phyloP scores from a whole-genome alignment of 192 early-diverging fungal species.

The Coemansia sp. region DNA sequence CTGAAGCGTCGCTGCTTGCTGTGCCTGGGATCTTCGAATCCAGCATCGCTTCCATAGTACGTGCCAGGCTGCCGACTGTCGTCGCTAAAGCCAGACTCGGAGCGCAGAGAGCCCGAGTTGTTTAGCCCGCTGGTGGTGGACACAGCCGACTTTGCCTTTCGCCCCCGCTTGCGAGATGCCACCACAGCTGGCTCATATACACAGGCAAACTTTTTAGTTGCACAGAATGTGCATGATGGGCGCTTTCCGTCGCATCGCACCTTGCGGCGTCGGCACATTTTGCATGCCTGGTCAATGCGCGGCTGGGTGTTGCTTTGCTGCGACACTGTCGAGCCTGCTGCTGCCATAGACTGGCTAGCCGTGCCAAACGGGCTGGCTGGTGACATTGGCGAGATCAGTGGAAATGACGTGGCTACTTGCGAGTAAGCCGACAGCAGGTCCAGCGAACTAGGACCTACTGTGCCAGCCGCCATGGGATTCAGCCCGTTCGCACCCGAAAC shows the following conservation, averaged over 20 bases:
- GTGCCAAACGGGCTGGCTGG: slow-evolving; percentile 8
- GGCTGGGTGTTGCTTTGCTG: slow-evolving; percentile 10
- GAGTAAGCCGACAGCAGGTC: slow-evolving; percentile 1
- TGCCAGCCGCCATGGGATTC: slow-evolving; percentile 23
- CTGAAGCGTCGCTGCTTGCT: slow-evolving; percentile 22
- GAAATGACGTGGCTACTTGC: slow-evolving; percentile 4
- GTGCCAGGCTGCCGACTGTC: slow-evolving; percentile 7
- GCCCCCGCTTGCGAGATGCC: slow-evolving; percentile 36
- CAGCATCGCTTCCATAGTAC: background rate
- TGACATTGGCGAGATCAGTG: slow-evolving; percentile 19
- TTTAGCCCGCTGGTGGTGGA: background rate
- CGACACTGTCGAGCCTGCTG: background rate
- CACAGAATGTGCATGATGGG: slow-evolving; percentile 50
- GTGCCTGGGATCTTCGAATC: background rate
- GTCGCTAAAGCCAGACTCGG: slow-evolving; percentile 14
- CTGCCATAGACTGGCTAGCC: background rate
- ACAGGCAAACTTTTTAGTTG: slow-evolving; percentile 37
- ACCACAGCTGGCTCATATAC: slow-evolving; percentile 43
- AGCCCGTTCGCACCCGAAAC: slow-evolving; percentile 4
- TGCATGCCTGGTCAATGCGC: slow-evolving; percentile 54
- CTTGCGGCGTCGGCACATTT: slow-evolving; percentile 57
- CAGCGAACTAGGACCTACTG: slow-evolving; percentile 1
- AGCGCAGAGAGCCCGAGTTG: slow-evolving; percentile 12
- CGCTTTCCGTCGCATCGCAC: slow-evolving; percentile 54
- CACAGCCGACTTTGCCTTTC: slow-evolving; percentile 17